Evolutionary conservation across 2,329 filamentous ascomycete species (phyloP).

Genomic region (Fusarium continuum): DNA sequence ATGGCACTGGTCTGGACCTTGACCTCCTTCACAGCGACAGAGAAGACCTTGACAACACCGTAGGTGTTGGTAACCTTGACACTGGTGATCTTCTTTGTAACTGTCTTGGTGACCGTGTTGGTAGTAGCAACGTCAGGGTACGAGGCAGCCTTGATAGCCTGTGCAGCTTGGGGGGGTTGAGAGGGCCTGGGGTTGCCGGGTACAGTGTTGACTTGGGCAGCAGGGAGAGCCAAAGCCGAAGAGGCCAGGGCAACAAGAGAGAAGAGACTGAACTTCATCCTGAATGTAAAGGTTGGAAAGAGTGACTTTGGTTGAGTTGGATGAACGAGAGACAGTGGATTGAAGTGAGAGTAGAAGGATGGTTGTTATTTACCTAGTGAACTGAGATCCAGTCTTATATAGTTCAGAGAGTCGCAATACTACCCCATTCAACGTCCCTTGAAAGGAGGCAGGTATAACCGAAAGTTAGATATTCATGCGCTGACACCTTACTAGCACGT

Average conservation of each 20-base stretch:
- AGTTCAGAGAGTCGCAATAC: neutral
- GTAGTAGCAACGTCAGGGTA: neutral
- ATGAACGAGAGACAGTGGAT: slow-evolving; percentile 18
- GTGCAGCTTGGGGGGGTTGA: too few species aligned
- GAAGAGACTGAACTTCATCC: slow-evolving; percentile 26
- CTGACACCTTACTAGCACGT: neutral
- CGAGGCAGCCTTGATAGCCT: neutral
- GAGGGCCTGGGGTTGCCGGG: too few species aligned
- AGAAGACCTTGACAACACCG: slow-evolving; percentile 22
- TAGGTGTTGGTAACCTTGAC: slow-evolving; percentile 8
- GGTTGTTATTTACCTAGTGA: neutral
- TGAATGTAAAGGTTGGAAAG: slow-evolving; percentile 5
- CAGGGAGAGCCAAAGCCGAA: slow-evolving; percentile 11
- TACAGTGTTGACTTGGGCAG: too few species aligned
- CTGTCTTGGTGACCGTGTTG: slow-evolving; percentile 18
- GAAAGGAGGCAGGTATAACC: slow-evolving; percentile 8
- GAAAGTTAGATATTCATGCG: slow-evolving; percentile 14
- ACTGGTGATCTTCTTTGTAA: slow-evolving; percentile 22
- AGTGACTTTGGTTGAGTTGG: slow-evolving; percentile 22
- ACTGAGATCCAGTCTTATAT: neutral
- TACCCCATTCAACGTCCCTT: too few species aligned
- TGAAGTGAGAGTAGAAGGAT: slow-evolving; percentile 1
- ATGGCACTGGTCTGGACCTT: slow-evolving; percentile 11
- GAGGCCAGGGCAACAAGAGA: slow-evolving; percentile 14
- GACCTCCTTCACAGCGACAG: slow-evolving; percentile 14